A percentile compares a stretch with the other conserved stretches of the same genome.
Evolutionary conservation across 2,329 filamentous ascomycete species (phyloP).

Genomic region (Fusarium sulawesiense): DNA sequence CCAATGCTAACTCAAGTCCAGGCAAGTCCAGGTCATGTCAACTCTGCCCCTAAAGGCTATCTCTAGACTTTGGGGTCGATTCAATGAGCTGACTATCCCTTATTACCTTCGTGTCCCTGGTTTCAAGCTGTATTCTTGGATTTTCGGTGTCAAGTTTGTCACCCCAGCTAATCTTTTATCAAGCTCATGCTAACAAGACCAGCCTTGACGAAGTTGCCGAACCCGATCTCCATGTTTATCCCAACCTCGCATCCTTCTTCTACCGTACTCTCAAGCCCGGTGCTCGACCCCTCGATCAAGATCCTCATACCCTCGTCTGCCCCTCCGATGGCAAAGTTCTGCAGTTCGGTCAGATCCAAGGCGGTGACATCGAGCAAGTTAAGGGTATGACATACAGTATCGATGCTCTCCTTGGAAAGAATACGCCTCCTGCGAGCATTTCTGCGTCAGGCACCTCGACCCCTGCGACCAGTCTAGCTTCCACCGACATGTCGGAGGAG

Average conservation of each 20-base stretch:
- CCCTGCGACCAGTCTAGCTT: constrained; percentile 38
- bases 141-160: constrained; percentile 84
- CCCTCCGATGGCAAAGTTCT: constrained; percentile 92
- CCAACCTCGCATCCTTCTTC: constrained; percentile 96
- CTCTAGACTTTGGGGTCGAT: constrained; percentile 87
- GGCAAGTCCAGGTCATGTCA: constrained; percentile 93
- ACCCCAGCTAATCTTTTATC: not conserved
- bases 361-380: constrained; percentile 96
- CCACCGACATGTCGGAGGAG: constrained; percentile 56
- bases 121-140: constrained; percentile 89
- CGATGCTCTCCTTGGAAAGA: constrained; percentile 86
- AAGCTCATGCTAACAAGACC: constrained; percentile 41
- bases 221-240: constrained; percentile 87
- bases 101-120: constrained; percentile 89
- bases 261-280: constrained; percentile 95
- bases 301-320: constrained; percentile 82
- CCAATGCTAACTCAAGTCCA: constrained; percentile 45
- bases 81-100: constrained; percentile 90
- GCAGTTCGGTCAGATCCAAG: constrained; percentile 91
- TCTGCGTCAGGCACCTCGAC: constrained; percentile 55
- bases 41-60: constrained; percentile 91
- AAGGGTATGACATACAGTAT: constrained; percentile 99
- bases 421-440: constrained; percentile 67
- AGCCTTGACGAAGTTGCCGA: constrained; percentile 88
- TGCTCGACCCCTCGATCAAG: constrained; percentile 83